A percentile compares a stretch with the other conserved stretches of the same genome.
These are phyloP conservation scores for Calocera viscosa DNA, from an alignment of 768 basidiomycete species.

Conservation along the genomic window DNA sequence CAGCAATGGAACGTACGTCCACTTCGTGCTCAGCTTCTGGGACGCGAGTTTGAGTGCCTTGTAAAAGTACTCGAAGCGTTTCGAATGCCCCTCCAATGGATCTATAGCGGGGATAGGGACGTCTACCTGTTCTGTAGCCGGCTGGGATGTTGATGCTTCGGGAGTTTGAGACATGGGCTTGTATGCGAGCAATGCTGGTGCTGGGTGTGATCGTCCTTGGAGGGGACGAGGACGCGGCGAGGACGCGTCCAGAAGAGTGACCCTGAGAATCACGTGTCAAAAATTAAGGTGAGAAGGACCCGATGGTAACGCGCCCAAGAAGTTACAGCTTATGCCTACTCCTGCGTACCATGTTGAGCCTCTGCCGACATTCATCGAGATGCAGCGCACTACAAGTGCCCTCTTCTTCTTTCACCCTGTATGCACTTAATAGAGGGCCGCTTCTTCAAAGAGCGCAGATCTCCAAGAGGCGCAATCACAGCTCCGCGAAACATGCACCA, in stretches of 20 bases:
- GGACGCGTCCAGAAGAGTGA: neutral
- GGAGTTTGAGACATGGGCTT: neutral
- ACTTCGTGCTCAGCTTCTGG: constrained; percentile 2
- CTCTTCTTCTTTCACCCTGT: neutral
- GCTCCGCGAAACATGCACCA: neutral
- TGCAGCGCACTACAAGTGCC: too few species aligned
- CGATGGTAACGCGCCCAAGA: too few species aligned
- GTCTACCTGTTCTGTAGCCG: neutral
- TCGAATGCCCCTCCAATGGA: neutral
- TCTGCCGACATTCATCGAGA: too few species aligned
- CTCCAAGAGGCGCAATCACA: neutral
- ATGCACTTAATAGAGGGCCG: neutral
- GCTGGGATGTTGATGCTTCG: neutral
- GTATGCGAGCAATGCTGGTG: too few species aligned
- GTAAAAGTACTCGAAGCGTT: constrained; percentile 6
- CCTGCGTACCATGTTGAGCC: too few species aligned
- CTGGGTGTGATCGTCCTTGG: neutral
- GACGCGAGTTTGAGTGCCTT: constrained; percentile 3
- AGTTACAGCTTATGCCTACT: too few species aligned
- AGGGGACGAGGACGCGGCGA: neutral
- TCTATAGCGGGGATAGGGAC: neutral
- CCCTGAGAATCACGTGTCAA: too few species aligned
- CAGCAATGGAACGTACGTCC: neutral
- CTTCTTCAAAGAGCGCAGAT: neutral
- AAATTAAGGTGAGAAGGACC: too few species aligned